Base-by-base conservation (phyloP, 208 protist genomes). In the Zelonia costaricensis region DNA sequence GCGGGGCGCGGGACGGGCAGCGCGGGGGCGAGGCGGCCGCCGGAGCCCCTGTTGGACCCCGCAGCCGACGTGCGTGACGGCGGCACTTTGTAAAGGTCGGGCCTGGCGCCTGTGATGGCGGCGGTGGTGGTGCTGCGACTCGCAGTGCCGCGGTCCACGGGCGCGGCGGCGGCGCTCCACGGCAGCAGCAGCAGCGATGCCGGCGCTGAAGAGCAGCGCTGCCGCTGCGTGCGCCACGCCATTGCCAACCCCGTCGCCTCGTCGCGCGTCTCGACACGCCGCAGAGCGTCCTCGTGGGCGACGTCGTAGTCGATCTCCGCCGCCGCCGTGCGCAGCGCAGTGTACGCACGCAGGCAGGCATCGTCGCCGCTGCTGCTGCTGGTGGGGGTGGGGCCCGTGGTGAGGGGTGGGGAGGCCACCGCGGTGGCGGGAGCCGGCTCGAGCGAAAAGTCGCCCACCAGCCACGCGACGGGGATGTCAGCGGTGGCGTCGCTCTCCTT, bases 221-320 rank as follows among this genome's bases (percentile, higher is more conserved):
- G 22, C 7, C 64, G 64, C 20, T 48, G 64, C 13, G 64, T 44
- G 3, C 43, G 30, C 64, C 64, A 71, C 4, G 45, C 49, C 10
- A 43, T 77, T 43, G 72, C 64, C 23, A 73, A 23, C 3, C 72
- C 72, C 1, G 72, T 78, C 38, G 8, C 16, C 6, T 4, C 28
- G 38, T 73, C 60, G 1, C 72, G 65, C 22, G 22, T n/a, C 44
- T 74, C 58, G 20, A 78, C 72, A 4, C 27, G 31, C 10, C 46
- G 62, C 52, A 69, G 53, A 5, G 42, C 44, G 10, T 63, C 65
- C 28, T 78, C 72, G 22, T 63, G 45, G 9, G 33, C 44, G 6
- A 60, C 36, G 55, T 78, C 60, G 38, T 78, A 78, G 16, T 53
- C 55, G 15, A 73, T 56, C 36, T 62, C 63, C 16, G 63, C 31